Evolutionary conservation across 306 rosid genomes (phyloP), one percentile per base, ranked within the genome.

Genomic region (Vigna mungo): DNA sequence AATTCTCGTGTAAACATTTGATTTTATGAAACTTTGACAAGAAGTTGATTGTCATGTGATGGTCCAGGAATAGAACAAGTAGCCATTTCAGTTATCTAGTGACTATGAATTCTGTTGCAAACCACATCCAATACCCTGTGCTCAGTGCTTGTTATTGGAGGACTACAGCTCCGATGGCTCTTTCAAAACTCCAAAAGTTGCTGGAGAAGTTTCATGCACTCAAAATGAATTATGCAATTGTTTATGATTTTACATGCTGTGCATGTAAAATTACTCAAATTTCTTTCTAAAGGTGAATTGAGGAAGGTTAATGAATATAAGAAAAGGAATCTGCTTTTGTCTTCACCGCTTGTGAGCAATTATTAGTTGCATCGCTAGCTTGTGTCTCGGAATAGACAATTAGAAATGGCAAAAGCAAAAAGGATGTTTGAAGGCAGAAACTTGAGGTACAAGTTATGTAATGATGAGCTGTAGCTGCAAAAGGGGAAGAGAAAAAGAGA

Each of bases 1-100:
- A 82, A 63, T 77, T 27, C 75, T 67, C 52, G 56, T 87, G 87
- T 80, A 87, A 74, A 68, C 80, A 59, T 80, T 83, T 82, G 69
- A 77, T 80, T 77, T 56, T 43, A 60, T 62, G 55, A 76, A 55
- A 66, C 16, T 67, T 75, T 39, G 78, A 55, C 85, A 30, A 44
- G 18, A 55, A 66, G 46, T 68, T 62, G 30, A 64, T 51, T 75
- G 70, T 79, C 81, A 51, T 65, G 78, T 54, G 65, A 67, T 5
- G 9, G 16, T 64, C 65, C 34, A 41, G 15, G 58, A 66, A 71
- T 75, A 75, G 66, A 61, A 71, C 48, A 44, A 43, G 25, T 68
- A 13, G 67, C 47, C 36, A 1, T 66, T 34, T 83, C 43, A 30
- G 61, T 21, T 58, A 11, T n/a, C 27, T 39, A 53, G 49, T 60